Evolutionary conservation across 139 green algal species (phyloP).

Genomic region (Tetradesmus obliquus): DNA sequence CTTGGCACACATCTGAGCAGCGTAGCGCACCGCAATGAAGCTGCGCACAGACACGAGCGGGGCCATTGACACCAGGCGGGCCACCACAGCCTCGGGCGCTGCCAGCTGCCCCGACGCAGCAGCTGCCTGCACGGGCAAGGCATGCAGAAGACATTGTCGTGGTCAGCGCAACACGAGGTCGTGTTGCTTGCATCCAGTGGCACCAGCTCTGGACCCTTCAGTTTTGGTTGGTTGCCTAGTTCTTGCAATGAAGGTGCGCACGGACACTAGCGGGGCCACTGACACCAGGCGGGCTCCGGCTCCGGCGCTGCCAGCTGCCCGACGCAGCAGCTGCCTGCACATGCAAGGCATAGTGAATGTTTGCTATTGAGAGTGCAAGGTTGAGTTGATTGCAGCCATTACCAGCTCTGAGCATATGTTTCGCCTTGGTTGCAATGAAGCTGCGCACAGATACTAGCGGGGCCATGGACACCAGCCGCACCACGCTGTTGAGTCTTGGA

Average conservation of each 20-base stretch:
- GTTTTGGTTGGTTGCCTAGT: no score
- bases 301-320: no score
- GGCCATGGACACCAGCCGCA: constrained; percentile 37
- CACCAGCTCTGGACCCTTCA: no score
- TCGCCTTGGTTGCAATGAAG: constrained; percentile 35
- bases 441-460: constrained; percentile 39
- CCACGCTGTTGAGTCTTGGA: neutral
- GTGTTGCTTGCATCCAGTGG: neutral
- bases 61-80: constrained; percentile 34
- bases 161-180: neutral
- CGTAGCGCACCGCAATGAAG: constrained; percentile 50
- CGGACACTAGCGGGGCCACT: no score
- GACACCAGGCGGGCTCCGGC: no score
- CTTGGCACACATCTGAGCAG: neutral
- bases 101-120: constrained; percentile 4
- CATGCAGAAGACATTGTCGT: neutral
- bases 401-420: no score
- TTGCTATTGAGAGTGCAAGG: no score
- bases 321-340: no score
- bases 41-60: constrained; percentile 42
- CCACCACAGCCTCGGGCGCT: constrained; percentile 12
- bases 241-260: no score
- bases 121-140: neutral
- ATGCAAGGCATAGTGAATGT: no score
- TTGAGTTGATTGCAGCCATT: no score